Evolutionary conservation across 2,329 filamentous ascomycete genomes (phyloP).

Genomic region (Penicillium sclerotiorum): DNA sequence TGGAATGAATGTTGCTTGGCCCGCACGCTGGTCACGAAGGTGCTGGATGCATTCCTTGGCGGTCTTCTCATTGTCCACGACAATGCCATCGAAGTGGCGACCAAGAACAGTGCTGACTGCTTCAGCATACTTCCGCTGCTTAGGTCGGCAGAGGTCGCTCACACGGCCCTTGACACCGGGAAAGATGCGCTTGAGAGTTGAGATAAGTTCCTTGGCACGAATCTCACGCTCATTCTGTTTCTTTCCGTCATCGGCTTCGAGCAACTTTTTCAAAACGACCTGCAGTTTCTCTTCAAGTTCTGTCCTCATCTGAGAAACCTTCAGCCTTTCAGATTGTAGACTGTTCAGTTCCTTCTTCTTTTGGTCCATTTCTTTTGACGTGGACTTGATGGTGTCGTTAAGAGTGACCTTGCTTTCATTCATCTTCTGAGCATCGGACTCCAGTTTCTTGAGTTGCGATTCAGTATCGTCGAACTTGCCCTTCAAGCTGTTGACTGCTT

Average conservation of each 20-base stretch:
- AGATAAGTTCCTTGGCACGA: slow-evolving; percentile 78
- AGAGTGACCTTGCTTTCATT: slow-evolving; percentile 68
- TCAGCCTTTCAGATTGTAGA: slow-evolving; percentile 78
- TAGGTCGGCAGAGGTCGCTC: slow-evolving; percentile 89
- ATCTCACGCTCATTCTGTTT: slow-evolving; percentile 83
- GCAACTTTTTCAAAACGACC: slow-evolving; percentile 76
- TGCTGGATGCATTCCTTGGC: slow-evolving; percentile 93
- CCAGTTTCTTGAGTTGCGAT: slow-evolving; percentile 71
- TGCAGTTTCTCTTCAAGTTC: slow-evolving; percentile 92
- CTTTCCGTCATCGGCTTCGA: slow-evolving; percentile 80
- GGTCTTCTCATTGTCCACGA: slow-evolving; percentile 93
- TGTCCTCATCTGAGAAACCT: slow-evolving; percentile 77
- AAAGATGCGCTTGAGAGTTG: slow-evolving; percentile 84
- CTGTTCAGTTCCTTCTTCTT: slow-evolving; percentile 93
- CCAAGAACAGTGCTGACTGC: slow-evolving; percentile 91
- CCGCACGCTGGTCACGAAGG: slow-evolving; percentile 83
- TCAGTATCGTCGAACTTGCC: slow-evolving; percentile 82
- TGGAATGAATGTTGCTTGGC: slow-evolving; percentile 91
- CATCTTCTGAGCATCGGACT: slow-evolving; percentile 70
- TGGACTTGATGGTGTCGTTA: slow-evolving; percentile 65
- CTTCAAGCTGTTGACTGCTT: slow-evolving; percentile 84
- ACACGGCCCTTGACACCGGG: slow-evolving; percentile 89
- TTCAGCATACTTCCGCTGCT: slow-evolving; percentile 94
- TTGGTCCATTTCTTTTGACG: slow-evolving; percentile 74
- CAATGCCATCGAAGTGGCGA: slow-evolving; percentile 88